phyloP scores from a whole-genome alignment of 192 early-diverging fungal genomes.

The Coemansia sp. region DNA sequence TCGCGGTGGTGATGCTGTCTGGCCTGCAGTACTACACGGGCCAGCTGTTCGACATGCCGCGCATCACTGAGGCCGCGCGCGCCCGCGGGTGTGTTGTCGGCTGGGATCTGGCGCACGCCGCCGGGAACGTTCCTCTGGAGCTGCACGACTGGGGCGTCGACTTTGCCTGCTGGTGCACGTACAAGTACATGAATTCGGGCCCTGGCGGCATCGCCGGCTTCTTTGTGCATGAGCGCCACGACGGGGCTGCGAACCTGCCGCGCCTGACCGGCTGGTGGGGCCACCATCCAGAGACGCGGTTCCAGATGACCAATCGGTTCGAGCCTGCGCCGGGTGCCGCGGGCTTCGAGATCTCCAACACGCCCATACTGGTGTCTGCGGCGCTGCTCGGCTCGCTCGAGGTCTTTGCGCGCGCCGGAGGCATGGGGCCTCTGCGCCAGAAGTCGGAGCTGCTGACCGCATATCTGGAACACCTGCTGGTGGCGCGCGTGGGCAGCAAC shows the following conservation, averaged over 20 bases:
- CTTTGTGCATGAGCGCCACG: conserved; percentile 86
- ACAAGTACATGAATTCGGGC: conserved; percentile 99
- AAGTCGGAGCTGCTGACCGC: conserved; percentile 80
- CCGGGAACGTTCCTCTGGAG: conserved; percentile 82
- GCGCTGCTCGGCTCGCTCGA: conserved; percentile 75
- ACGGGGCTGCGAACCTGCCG: conserved; percentile 54
- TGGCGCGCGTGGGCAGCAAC: conserved; percentile 19
- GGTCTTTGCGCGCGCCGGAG: conserved; percentile 67
- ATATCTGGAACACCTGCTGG: conserved; percentile 80
- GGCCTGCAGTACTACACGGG: conserved; percentile 97
- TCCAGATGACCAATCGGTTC: conserved; percentile 85
- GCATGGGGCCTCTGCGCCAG: conserved; percentile 63
- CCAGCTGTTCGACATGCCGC: conserved; percentile 78
- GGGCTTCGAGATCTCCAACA: conserved; percentile 88
- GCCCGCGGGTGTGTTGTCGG: conserved; percentile 85
- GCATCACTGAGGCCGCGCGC: conserved; percentile 79
- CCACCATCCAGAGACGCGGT: conserved; percentile 75
- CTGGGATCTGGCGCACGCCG: conserved; percentile 94
- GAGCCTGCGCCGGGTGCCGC: conserved; percentile 74
- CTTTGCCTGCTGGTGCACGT: conserved; percentile 98
- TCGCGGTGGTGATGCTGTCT: conserved; percentile 84
- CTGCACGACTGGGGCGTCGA: conserved; percentile 96
- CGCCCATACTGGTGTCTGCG: conserved; percentile 69
- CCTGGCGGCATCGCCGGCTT: conserved; percentile 90
- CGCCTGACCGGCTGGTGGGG: conserved; percentile 94